A percentile compares a stretch with the other conserved stretches of the same genome.
phyloP scores from a whole-genome alignment of 1,284 basidiomycete species.

The Sanguinoderma infundibulare region DNA sequence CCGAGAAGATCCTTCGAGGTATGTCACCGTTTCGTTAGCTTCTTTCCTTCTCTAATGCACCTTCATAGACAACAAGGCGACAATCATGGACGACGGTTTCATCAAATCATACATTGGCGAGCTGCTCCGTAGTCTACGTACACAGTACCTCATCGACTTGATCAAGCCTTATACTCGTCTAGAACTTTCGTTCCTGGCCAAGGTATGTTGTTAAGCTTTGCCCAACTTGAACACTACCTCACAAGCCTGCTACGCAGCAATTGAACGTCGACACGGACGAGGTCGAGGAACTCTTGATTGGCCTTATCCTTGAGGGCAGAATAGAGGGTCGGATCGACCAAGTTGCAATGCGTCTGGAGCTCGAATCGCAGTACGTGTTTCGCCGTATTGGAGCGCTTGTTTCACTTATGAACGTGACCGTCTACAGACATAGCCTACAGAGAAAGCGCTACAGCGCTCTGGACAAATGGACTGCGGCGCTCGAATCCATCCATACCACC shows the following conservation, averaged over 20 bases:
- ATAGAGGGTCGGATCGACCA: conserved; percentile 97
- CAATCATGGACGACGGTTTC: conserved; percentile 95
- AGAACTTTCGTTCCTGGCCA: conserved; percentile 89
- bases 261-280: conserved; percentile 87
- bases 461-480: conserved; percentile 78
- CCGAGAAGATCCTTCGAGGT: conserved; percentile 94
- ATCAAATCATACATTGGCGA: conserved; percentile 95
- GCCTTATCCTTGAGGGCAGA: conserved; percentile 93
- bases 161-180: conserved; percentile 97
- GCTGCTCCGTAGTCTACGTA: conserved; percentile 89
- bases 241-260: conserved; percentile 62
- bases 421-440: conserved; percentile 76
- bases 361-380: conserved; percentile 80
- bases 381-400: neutral
- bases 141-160: conserved; percentile 96
- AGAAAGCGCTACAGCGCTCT: conserved; percentile 85
- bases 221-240: neutral
- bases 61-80: conserved; percentile 81
- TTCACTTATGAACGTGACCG: conserved; percentile 2
- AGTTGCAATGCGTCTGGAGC: conserved; percentile 88
- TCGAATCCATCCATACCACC: conserved; percentile 72
- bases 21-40: conserved; percentile 16
- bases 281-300: conserved; percentile 92
- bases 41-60: conserved; percentile 1
- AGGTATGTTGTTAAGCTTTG: conserved; percentile 51